Conservation (phyloP, 2,329 filamentous ascomycete species). For the Fusarium metavorans region DNA sequence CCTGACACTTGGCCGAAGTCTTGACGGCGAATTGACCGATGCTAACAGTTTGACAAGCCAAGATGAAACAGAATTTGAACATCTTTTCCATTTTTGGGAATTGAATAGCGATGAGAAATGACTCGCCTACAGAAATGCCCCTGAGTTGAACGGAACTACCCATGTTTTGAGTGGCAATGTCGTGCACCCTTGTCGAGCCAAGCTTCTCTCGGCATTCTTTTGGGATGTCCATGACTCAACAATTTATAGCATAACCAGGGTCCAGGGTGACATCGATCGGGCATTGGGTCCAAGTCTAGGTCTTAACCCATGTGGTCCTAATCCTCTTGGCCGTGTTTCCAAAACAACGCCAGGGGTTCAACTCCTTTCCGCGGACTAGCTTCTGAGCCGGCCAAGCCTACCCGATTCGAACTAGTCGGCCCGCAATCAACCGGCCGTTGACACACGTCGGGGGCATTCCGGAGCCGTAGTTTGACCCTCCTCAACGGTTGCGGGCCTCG, state of each 20-base stretch:
- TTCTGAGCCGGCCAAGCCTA: not conserved
- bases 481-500: not conserved
- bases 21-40: not conserved
- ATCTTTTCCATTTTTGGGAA: not conserved
- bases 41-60: not conserved
- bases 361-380: not conserved
- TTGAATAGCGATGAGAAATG: not conserved
- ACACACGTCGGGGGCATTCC: not conserved
- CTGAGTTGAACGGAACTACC: not conserved
- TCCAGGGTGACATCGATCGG: not conserved
- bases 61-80: not conserved
- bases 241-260: not conserved
- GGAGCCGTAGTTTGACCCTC: not conserved
- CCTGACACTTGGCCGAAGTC: not conserved
- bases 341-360: not conserved
- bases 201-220: not conserved
- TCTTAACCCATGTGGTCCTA: not conserved
- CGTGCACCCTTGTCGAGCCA: not conserved
- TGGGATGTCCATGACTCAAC: not conserved
- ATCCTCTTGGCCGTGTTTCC: not conserved
- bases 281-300: not conserved
- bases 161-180: not conserved
- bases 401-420: not conserved
- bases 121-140: not conserved
- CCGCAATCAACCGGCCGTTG: not conserved